Evolutionary conservation across 495 filamentous ascomycete species (phyloP), one percentile per base, ranked within the genome.

Genomic region (Penicillium maclennaniae): DNA sequence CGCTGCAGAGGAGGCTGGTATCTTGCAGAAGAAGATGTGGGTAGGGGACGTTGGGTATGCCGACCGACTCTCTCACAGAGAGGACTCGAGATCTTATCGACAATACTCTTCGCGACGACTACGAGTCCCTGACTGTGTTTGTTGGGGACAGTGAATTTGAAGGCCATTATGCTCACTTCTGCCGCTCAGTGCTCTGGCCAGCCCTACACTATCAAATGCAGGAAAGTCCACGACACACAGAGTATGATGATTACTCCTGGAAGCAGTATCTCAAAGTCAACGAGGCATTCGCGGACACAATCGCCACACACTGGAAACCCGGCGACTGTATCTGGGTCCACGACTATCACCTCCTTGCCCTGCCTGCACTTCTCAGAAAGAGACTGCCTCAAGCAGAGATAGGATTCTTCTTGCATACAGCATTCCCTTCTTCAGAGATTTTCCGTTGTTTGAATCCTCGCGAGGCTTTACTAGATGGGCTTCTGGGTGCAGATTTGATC

Each of bases 121-220:
- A 85, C 61, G 83, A 92, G 49, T 88, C 87, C 49, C 69, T 92
- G 44, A 79, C 83, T 15, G 90, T 95, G 25, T 91, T 86, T 61
- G 84, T 87, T 63, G 84, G 82, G 28, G 91, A 96, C 69, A 85
- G 79, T 56, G 88, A 93, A 65, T 89, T 93, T 38, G 86, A 92
- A 55, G 89, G 91, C 1, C 88, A 93, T 67, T 96, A 95, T 62
- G 75, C 82, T 20, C 89, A 95, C 69, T 95, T 90, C 56, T 95
- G 89, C 77, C 95, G 92, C 64, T 77, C 88, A 61, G 86, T 89
- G 27, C 75, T 91, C 21, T 91, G 87, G 87, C 87, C 87, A 10
- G 88, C 92, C 43, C 88, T 95, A 68, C 89, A 96, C 67, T 95
- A 96, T 67, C 88, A 93, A 66, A 91, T 95, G 65, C 91, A 92